Percentiles rank a stretch among this genome's conserved stretches.
Conservation (phyloP, 1,139 yeast genomes). For the Meyerozyma guilliermondii region DNA sequence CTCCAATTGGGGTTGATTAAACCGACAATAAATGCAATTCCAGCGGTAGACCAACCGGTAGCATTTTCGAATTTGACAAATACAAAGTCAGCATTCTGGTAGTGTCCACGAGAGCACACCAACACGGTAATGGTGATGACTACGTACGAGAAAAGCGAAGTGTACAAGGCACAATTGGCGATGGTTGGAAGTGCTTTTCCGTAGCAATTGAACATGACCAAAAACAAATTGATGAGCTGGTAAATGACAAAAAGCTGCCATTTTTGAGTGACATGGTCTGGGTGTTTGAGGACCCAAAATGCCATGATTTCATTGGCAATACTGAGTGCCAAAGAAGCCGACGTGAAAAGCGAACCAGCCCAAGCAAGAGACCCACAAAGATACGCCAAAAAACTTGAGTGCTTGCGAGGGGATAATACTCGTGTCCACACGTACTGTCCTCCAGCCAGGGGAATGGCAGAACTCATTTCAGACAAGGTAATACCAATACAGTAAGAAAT, state of each 20-base stretch:
- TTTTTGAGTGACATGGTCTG: conserved; percentile 34
- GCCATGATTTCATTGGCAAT: conserved; percentile 47
- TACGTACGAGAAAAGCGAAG: conserved; percentile 32
- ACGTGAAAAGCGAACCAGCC: conserved; percentile 54
- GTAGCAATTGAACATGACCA: conserved; percentile 33
- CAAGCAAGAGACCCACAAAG: conserved; percentile 53
- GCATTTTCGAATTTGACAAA: conserved; percentile 32
- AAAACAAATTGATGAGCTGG: conserved; percentile 25
- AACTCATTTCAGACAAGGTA: conserved; percentile 26
- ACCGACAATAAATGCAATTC: conserved; percentile 41
- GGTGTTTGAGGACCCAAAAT: conserved; percentile 43
- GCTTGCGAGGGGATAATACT: conserved; percentile 37
- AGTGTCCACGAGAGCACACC: conserved; percentile 32
- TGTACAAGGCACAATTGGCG: conserved; percentile 32
- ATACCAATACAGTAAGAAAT: conserved; percentile 37
- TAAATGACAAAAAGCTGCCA: conserved; percentile 53
- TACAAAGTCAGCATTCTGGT: conserved; percentile 33
- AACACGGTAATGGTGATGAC: conserved; percentile 34
- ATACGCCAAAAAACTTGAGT: conserved; percentile 45
- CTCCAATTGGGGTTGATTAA: conserved; percentile 42
- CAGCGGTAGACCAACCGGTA: conserved; percentile 39
- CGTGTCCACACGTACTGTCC: conserved; percentile 5
- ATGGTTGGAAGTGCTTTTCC: conserved; percentile 32
- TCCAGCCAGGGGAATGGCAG: conserved; percentile 40
- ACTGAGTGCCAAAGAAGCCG: conserved; percentile 50